These are phyloP conservation scores for Dichomitus squalens DNA, from an alignment of 1,284 basidiomycete species.

Conservation along the genomic window DNA sequence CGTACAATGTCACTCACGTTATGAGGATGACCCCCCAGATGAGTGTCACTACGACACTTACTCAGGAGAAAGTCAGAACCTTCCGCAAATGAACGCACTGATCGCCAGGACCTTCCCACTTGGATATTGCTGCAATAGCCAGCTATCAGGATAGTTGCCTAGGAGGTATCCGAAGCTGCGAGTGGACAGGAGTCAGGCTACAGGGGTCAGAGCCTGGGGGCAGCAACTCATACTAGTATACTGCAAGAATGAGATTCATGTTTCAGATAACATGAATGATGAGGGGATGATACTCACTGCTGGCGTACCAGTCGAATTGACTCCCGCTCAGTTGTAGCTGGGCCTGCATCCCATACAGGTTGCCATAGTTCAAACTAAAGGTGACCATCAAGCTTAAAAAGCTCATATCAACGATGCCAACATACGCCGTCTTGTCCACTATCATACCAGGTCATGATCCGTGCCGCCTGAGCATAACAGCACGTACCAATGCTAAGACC, in stretches of 20 bases:
- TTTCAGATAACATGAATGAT: too few relatives aligned
- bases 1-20: constrained; percentile 3
- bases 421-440: constrained; percentile 29
- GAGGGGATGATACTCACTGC: constrained; percentile 13
- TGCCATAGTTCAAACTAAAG: constrained; percentile 22
- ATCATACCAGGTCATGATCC: too few relatives aligned
- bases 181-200: too few relatives aligned
- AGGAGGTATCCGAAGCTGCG: constrained; percentile 20
- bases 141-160: constrained; percentile 26
- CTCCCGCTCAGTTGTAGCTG: constrained; percentile 17
- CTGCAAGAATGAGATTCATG: neutral
- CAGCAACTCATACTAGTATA: constrained; percentile 20
- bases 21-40: constrained; percentile 24
- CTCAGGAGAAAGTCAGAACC: neutral
- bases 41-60: constrained; percentile 12
- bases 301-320: constrained; percentile 26
- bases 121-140: constrained; percentile 25
- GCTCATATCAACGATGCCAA: neutral
- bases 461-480: neutral
- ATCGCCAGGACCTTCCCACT: constrained; percentile 22
- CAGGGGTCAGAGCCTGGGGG: too few relatives aligned
- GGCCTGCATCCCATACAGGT: constrained; percentile 25
- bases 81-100: too few relatives aligned
- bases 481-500: constrained; percentile 21
- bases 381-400: neutral